Evolutionary conservation across 352 stramenopile genomes (phyloP), one percentile per base, ranked within the genome.

Genomic region (Globisporangium nagaii): DNA sequence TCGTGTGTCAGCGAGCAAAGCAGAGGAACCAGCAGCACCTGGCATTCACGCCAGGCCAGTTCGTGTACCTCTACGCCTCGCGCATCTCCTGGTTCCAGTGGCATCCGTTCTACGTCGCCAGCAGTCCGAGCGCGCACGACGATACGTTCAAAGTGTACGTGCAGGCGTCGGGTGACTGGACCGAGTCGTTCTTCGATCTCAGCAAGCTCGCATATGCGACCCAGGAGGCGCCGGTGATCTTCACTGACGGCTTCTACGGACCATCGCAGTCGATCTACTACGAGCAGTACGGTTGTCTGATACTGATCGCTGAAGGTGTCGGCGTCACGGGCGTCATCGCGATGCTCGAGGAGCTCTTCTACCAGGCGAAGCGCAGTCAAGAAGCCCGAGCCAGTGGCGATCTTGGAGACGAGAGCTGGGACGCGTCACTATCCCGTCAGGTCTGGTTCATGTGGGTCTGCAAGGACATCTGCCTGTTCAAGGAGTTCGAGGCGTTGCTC

Each of bases 231-330:
- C 68, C 68, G 0, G 30, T 59, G 3, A 39, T 74, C 13, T 67
- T 70, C 45, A 34, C 63, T 0, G 68, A 77, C 19, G 65, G 65
- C 0, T 73, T 66, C 31, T 75, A 78, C 28, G 61, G 59, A 4
- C 43, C 55, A 0, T 55, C 66, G 12, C 35, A 65, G 19, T 27
- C 41, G 2, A 42, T 31, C 1, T 52, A 57, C 28, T 74, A 71
- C 34, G 62, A 70, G 13, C 63, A 65, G 15, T 72, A 72, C 22
- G 45, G 31, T 3, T 64, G 60, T 28, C n/a, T 79, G 7, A 64
- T 79, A 7, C 35, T 79, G 13, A 44, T 76, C 25, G 62, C 63
- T 0, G 58, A 59, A 11, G 67, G 58, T 6, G 69, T 68, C 32
- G 69, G 69, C 10, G 52, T 70, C 34, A 56, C 62, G 4, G 31